Evolutionary conservation across 176 grass and related monocot genomes (phyloP).

Genomic region (Themeda triandra): DNA sequence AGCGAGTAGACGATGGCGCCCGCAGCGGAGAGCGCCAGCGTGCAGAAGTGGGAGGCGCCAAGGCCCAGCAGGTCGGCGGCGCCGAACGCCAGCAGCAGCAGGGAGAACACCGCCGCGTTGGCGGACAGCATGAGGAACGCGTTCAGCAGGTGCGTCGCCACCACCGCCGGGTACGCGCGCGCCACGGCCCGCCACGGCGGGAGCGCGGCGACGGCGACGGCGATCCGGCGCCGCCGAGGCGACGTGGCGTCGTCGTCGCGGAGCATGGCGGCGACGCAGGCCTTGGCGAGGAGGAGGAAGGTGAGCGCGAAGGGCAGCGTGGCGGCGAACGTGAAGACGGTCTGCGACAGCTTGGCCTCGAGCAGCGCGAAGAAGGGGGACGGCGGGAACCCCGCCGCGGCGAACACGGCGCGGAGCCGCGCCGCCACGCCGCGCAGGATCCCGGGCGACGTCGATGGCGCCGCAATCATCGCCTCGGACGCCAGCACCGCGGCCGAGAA

Average conservation of each 20-base stretch:
- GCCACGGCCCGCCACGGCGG: conserved; percentile 29
- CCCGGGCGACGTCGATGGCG: conserved; percentile 21
- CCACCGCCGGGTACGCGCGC: conserved; percentile 51
- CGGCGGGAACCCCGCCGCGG: conserved; percentile 65
- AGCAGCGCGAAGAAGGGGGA: conserved; percentile 72
- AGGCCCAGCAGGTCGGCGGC: conserved; percentile 45
- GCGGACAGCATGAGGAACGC: conserved; percentile 62
- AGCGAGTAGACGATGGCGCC: conserved; percentile 67
- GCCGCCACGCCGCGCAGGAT: conserved; percentile 32
- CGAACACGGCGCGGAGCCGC: conserved; percentile 59
- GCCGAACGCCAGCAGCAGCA: conserved; percentile 74
- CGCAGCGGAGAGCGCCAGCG: conserved; percentile 59
- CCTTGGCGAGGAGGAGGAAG: conserved; percentile 74
- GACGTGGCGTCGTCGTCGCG: neutral
- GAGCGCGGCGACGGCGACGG: neutral
- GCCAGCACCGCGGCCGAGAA: conserved; percentile 56
- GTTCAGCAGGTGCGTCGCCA: conserved; percentile 56
- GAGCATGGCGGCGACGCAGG: conserved; percentile 57
- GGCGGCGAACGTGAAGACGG: conserved; percentile 54
- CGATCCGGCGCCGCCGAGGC: neutral
- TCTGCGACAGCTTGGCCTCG: conserved; percentile 77
- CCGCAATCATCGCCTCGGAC: conserved; percentile 28
- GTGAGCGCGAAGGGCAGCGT: conserved; percentile 68
- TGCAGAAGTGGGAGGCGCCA: conserved; percentile 21
- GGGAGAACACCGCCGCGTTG: conserved; percentile 77